Evolutionary conservation across 495 filamentous ascomycete species (phyloP), one percentile per base, ranked within the genome.

Genomic region (Neurospora sp.): DNA sequence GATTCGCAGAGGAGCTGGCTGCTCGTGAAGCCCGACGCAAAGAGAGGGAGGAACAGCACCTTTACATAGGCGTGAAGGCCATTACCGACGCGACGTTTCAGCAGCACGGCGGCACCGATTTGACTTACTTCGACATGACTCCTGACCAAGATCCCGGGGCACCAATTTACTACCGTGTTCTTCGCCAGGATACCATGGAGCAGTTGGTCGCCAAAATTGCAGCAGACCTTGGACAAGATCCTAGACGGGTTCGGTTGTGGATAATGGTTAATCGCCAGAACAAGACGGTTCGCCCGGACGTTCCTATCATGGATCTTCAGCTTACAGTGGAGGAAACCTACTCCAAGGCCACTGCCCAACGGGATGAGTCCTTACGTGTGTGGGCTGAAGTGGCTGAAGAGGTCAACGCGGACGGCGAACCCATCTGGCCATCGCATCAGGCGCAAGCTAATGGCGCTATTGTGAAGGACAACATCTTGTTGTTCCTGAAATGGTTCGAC

Each of bases 211-310:
- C 87, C 45, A 83, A 83, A 39, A 85, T 97, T 71, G 94, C 91
- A 0, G 83, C 88, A 28, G 91, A 96, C 70, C 83, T 89, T n/a
- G 84, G 82, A 3, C 81, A 89, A 69, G 88, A 91, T 70, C 84
- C 89, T 4, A 87, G 88, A 54, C 86, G 86, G 39, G 81, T 98
- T 28, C 89, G 96, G 38, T 86, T 97, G 62, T 98, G 96, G 96
- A 89, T 92, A 45, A 97, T 99, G 93, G 96, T 99, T 0, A 98
- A 97, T 77, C 92, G 96, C 11, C 96, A 99, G 78, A 99, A 99
- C 79, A 97, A 97, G 83, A 98, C 96, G 0, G 91, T 92, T 59
- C 88, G 96, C 36, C 96, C 96, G 1, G 96, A 99, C 79, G 89
- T 92, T 69, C 92, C 94, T 5, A 88, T 98, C 69, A 86, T 86